Conservation (phyloP, 1,139 yeast species). For the Candida tropicalis region DNA sequence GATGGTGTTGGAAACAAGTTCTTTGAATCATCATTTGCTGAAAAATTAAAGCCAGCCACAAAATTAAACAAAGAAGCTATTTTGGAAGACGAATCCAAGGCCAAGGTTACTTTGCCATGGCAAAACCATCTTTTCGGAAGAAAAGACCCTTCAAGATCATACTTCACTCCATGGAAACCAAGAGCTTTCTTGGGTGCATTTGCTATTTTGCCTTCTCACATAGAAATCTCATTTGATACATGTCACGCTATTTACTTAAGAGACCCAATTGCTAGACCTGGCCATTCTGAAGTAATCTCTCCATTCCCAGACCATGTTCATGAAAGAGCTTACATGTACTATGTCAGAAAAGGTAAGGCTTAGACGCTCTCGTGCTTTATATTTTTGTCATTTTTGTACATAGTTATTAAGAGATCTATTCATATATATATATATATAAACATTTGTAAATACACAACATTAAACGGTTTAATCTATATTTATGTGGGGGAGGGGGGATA, state of each 20-base stretch:
- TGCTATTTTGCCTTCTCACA: slow-evolving; percentile 88
- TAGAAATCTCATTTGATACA: slow-evolving; percentile 85
- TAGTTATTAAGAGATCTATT: slow-evolving; percentile 3
- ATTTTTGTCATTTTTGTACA: slow-evolving; percentile 11
- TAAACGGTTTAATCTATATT: not conserved
- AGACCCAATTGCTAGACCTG: slow-evolving; percentile 97
- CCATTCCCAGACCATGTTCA: slow-evolving; percentile 86
- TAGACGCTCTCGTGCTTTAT: slow-evolving; percentile 3
- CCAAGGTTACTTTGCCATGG: slow-evolving; percentile 65
- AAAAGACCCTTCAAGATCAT: slow-evolving; percentile 71
- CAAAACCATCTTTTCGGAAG: slow-evolving; percentile 80
- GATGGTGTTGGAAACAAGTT: slow-evolving; percentile 1
- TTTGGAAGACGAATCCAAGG: slow-evolving; percentile 55
- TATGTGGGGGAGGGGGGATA: not conserved
- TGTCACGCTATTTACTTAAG: slow-evolving; percentile 95
- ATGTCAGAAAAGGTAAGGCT: slow-evolving; percentile 75
- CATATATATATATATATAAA: not conserved
- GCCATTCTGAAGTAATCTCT: slow-evolving; percentile 91
- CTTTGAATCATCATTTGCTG: slow-evolving; percentile 50
- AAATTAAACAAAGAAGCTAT: slow-evolving; percentile 55
- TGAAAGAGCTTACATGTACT: slow-evolving; percentile 95
- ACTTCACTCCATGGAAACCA: slow-evolving; percentile 96
- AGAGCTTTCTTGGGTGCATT: slow-evolving; percentile 92
- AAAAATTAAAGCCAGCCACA: slow-evolving; percentile 51
- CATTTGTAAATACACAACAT: slow-evolving; percentile 7